phyloP scores from a whole-genome alignment of 129 eudicot species.

The Escallonia herrerae region DNA sequence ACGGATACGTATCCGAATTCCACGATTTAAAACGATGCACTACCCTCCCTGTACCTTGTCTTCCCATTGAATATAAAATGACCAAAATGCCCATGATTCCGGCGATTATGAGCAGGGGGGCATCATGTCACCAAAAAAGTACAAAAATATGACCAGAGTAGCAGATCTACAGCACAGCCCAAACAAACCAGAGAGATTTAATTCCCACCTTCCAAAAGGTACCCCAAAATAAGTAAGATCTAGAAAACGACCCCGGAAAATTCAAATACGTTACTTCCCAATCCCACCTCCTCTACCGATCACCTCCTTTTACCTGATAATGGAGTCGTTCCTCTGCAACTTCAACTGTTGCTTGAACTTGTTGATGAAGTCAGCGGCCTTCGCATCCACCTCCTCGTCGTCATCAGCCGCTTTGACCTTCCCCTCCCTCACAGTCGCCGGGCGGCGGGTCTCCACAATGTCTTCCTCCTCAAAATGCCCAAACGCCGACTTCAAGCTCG shows the following conservation, averaged over 20 bases:
- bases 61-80: not conserved
- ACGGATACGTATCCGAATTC: too few species aligned
- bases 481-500: conserved; percentile 69
- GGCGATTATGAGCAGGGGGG: too few species aligned
- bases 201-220: conserved; percentile 5
- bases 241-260: conserved; percentile 21
- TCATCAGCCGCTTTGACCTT: conserved; percentile 24
- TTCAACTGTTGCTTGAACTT: conserved; percentile 74
- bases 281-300: conserved; percentile 48
- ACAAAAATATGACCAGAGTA: too few species aligned
- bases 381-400: conserved; percentile 77
- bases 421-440: conserved; percentile 66
- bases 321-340: conserved; percentile 83
- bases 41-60: not conserved
- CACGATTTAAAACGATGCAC: too few species aligned
- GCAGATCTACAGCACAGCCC: not conserved
- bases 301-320: conserved; percentile 75
- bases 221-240: conserved; percentile 12
- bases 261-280: conserved; percentile 20
- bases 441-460: conserved; percentile 65
- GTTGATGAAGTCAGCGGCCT: conserved; percentile 85
- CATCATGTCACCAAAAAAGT: too few species aligned
- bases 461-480: conserved; percentile 55
- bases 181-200: not conserved
- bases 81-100: not conserved